Evolutionary conservation across 805 yeast genomes (phyloP).

Genomic region (Pichia ethanolica): DNA sequence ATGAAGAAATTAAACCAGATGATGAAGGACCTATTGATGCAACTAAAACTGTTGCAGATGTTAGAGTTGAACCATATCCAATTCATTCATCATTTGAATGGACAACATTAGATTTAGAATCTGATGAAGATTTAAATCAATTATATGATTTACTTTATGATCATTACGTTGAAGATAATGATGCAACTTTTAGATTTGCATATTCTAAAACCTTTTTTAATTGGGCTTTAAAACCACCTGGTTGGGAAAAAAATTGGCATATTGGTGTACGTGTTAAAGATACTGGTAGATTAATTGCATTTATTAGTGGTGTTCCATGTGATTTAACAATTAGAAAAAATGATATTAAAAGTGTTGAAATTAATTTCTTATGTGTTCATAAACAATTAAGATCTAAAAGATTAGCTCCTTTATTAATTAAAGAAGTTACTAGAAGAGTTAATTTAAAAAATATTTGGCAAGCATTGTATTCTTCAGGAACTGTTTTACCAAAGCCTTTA

Average conservation of each 20-base stretch:
- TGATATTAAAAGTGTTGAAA: conserved; percentile 63
- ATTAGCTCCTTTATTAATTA: conserved; percentile 87
- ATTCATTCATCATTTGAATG: conserved; percentile 80
- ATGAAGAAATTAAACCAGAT: conserved; percentile 50
- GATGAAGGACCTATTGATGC: conserved; percentile 79
- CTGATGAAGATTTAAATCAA: conserved; percentile 56
- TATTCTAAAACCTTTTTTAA: conserved; percentile 75
- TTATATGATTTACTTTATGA: conserved; percentile 75
- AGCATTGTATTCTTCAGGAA: conserved; percentile 91
- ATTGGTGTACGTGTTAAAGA: conserved; percentile 84
- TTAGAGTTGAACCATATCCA: conserved; percentile 64
- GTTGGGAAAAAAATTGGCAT: conserved; percentile 84
- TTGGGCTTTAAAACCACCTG: conserved; percentile 95
- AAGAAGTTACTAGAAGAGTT: conserved; percentile 90
- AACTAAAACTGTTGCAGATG: conserved; percentile 59
- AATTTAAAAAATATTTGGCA: conserved; percentile 85
- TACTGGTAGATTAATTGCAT: conserved; percentile 76
- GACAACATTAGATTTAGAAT: conserved; percentile 65
- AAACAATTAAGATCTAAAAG: conserved; percentile 90
- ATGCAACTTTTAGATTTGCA: conserved; percentile 85
- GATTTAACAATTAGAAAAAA: conserved; percentile 47
- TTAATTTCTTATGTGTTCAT: conserved; percentile 90
- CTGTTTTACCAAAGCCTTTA: conserved; percentile 86
- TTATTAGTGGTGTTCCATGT: conserved; percentile 86
- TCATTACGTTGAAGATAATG: conserved; percentile 91